Conservation (phyloP, 2,329 filamentous ascomycete species). For the Chaetomium globosum region DNA sequence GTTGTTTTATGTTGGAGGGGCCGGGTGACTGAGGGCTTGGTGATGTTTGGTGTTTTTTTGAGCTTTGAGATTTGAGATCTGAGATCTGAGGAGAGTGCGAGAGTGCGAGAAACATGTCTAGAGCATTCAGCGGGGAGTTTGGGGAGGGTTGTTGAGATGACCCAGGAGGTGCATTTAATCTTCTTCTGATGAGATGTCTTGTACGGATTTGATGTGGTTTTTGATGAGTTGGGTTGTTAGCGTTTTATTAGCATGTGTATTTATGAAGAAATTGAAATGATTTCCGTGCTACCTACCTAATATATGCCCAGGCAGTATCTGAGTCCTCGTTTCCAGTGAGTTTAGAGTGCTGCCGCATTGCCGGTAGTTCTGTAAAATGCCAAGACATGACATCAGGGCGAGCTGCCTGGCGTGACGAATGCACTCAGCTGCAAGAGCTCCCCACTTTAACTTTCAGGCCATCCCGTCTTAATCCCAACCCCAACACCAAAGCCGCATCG, state of each 20-base stretch:
- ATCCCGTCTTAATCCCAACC: neutral
- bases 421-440: neutral
- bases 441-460: neutral
- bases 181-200: constrained; percentile 20
- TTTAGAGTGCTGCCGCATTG: no score
- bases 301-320: neutral
- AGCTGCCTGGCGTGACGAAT: neutral
- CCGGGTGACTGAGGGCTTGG: no score
- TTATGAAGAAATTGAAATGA: neutral
- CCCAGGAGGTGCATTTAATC: constrained; percentile 6
- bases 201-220: constrained; percentile 11
- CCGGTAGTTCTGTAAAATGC: constrained; percentile 13
- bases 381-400: constrained; percentile 27
- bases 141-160: constrained; percentile 3
- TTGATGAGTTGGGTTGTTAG: constrained; percentile 7
- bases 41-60: neutral
- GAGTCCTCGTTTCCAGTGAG: neutral
- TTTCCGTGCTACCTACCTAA: neutral
- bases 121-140: constrained; percentile 18
- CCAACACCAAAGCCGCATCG: neutral
- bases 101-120: neutral
- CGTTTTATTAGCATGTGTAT: constrained; percentile 16
- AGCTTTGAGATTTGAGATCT: neutral
- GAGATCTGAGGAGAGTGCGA: neutral
- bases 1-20: neutral